phyloP scores from a whole-genome alignment of 1,284 basidiomycete genomes.

The Veloboletus limbatus region DNA sequence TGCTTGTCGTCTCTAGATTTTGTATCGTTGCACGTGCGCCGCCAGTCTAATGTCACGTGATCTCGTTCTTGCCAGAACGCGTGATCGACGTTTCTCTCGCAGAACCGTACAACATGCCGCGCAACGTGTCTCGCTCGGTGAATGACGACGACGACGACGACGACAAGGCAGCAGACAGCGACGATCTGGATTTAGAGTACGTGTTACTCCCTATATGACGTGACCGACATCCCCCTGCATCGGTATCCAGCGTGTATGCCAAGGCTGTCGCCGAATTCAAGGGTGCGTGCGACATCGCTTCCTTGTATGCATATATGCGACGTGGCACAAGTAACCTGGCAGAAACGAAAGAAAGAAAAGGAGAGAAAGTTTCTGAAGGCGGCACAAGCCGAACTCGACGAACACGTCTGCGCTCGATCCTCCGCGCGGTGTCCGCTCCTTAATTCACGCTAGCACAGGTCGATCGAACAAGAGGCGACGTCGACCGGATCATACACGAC shows the following conservation, averaged over 20 bases:
- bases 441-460: conserved; percentile 14
- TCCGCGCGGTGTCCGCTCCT: not conserved
- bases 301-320: not conserved
- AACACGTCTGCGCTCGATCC: conserved; percentile 22
- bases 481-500: conserved; percentile 19
- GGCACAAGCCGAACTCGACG: conserved; percentile 31
- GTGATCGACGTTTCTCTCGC: too few relatives aligned
- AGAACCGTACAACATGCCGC: conserved; percentile 17
- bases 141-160: conserved; percentile 18
- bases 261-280: conserved; percentile 34
- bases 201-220: not conserved
- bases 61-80: not conserved
- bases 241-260: conserved; percentile 25
- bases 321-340: conserved; percentile 36
- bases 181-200: conserved; percentile 32
- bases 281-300: conserved; percentile 15
- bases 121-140: conserved; percentile 12
- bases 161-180: conserved; percentile 20
- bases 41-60: not conserved
- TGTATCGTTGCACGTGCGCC: conserved; percentile 18
- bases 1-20: conserved; percentile 32
- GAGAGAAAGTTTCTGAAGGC: conserved; percentile 32
- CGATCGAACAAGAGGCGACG: conserved; percentile 18
- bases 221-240: not conserved
- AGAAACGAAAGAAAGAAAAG: conserved; percentile 38